Conservation (phyloP, 2,329 filamentous ascomycete species). For the Podosphaera aphanis region DNA sequence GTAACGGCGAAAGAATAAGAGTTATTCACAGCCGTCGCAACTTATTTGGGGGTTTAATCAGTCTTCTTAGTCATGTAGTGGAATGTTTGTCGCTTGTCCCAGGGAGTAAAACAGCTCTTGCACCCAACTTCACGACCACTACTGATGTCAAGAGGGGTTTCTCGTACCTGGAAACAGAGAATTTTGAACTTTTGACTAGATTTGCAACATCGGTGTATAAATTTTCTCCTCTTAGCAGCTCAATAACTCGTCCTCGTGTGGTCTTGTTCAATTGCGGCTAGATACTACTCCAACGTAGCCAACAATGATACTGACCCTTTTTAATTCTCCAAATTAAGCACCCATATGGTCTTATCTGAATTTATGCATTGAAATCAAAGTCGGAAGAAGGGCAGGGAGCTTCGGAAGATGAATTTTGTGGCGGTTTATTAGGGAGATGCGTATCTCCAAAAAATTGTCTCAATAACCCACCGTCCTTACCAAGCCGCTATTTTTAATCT, state of each 20-base stretch:
- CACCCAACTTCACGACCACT: too few relatives aligned
- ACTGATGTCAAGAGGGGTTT: too few relatives aligned
- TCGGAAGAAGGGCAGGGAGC: not conserved
- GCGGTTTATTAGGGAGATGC: not conserved
- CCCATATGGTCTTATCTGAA: not conserved
- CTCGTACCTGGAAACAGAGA: too few relatives aligned
- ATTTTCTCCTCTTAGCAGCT: not conserved
- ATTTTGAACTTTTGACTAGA: not conserved
- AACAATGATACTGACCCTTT: not conserved
- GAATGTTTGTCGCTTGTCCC: too few relatives aligned
- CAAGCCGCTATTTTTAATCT: too few relatives aligned
- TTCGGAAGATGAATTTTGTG: not conserved
- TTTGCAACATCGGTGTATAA: not conserved
- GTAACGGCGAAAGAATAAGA: too few relatives aligned
- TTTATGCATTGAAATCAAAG: not conserved
- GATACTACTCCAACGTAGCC: not conserved
- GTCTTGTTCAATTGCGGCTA: not conserved
- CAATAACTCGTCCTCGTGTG: not conserved
- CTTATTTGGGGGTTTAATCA: too few relatives aligned
- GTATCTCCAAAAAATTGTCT: not conserved
- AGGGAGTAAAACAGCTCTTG: too few relatives aligned
- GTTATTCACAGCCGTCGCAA: too few relatives aligned
- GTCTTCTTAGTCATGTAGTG: too few relatives aligned
- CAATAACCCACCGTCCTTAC: not conserved
- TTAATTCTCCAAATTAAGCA: not conserved